Evolutionary conservation across 768 basidiomycete genomes (phyloP), one percentile per base, ranked within the genome.

Genomic region (Boletus subcaerulescens): DNA sequence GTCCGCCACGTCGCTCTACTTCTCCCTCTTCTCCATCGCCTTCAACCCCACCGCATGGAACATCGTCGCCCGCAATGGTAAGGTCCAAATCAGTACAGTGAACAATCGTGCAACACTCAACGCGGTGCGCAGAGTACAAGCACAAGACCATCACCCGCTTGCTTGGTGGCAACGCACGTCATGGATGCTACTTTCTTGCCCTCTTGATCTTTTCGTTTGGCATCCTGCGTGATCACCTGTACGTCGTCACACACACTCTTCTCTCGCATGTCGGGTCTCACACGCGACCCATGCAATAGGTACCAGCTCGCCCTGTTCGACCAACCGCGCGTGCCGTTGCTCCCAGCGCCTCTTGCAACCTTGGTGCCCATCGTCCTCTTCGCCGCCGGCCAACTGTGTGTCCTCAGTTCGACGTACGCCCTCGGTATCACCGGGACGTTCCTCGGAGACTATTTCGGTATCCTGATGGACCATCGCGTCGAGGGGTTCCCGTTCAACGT

Each of bases 11-110:
- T 90, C 90, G 20, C 68, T 98, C 39, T 80, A 79, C 64, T 49
- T 89, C 17, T 83, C 84, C 0, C 57, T 93, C n/a, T 71, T 80
- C 5, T 71, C 87, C 55, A 91, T 96, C 46, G 66, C 83, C 2
- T 98, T 98, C 77, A 98, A 98, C 64, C 96, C 96, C 0, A 85
- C 86, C 1, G 93, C 88, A 55, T 99, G 96, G 96, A 99, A 99
- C 71, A 84, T 93, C 58, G 84, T 95, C 29, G 96, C 96, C 24
- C 86, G 85, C 52, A 93, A 95, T 74, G 93, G 93, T 93, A 58
- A 46, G 83, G 74, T 18, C 24, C 8, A 3, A 7, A 9, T 32
- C 13, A 36, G 13, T 6, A 15, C 12, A 1, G 2, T 6, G 2
- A 36, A 36, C 13, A 14, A 36, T 13, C 0, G n/a, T n/a, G n/a